Percentiles rank a stretch among this genome's conserved stretches.
phyloP scores from a whole-genome alignment of 805 yeast species.

The Naumovozyma baii region DNA sequence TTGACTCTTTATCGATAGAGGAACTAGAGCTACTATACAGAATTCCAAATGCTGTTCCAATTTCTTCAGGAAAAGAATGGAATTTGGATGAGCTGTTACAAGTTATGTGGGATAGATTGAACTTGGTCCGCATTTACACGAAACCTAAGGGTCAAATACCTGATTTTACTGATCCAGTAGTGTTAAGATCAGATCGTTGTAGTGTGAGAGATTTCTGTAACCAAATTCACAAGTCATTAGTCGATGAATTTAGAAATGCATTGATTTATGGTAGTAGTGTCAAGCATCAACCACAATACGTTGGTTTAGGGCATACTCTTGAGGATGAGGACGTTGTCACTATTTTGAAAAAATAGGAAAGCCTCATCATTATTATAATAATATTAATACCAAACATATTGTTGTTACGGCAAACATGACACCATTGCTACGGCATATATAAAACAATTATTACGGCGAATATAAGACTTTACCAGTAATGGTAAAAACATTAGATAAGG shows the following conservation, averaged over 20 bases:
- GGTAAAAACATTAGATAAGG: too few relatives aligned
- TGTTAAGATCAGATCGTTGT: conserved; percentile 69
- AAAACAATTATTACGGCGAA: too few relatives aligned
- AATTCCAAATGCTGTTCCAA: conserved; percentile 96
- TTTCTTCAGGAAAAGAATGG: conserved; percentile 94
- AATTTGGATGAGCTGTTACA: conserved; percentile 90
- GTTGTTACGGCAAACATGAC: too few relatives aligned
- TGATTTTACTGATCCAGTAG: conserved; percentile 92
- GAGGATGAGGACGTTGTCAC: conserved; percentile 98
- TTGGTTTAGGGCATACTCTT: conserved; percentile 73
- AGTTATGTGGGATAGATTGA: conserved; percentile 88
- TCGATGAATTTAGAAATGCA: conserved; percentile 88
- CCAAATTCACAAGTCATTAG: conserved; percentile 87
- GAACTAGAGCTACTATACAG: conserved; percentile 84
- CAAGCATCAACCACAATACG: conserved; percentile 95
- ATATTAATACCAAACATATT: not conserved
- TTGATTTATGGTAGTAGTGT: conserved; percentile 89
- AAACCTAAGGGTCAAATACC: conserved; percentile 93
- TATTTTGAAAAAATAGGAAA: conserved; percentile 57
- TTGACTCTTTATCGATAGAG: conserved; percentile 88
- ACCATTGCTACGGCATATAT: too few relatives aligned
- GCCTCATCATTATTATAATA: not conserved
- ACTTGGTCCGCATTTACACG: conserved; percentile 90
- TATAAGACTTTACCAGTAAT: too few relatives aligned
- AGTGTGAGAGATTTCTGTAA: conserved; percentile 94